These are phyloP conservation scores for Paraphoma sp. DNA, from an alignment of 2,329 filamentous ascomycete species.

Conservation along the genomic window DNA sequence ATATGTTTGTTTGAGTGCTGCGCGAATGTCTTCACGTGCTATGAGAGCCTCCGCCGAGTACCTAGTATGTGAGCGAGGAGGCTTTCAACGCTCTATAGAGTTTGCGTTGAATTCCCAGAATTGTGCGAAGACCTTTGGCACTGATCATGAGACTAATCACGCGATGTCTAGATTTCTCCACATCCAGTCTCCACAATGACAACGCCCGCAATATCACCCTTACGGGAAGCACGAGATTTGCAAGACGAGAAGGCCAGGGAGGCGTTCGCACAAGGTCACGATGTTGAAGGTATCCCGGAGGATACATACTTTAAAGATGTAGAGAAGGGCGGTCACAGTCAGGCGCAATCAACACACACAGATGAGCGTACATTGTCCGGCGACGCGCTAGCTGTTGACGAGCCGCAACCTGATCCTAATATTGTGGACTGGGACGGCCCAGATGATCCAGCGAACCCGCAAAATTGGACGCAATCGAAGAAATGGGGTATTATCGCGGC, in stretches of 20 bases:
- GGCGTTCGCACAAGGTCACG: slow-evolving; percentile 35
- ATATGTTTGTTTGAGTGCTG: not conserved
- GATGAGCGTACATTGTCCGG: slow-evolving; percentile 31
- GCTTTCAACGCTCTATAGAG: too few species aligned
- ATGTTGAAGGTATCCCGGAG: slow-evolving; percentile 27
- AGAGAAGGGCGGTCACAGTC: slow-evolving; percentile 35
- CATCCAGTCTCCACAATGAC: slow-evolving; percentile 24
- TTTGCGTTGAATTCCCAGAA: too few species aligned
- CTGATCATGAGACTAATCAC: slow-evolving; percentile 2
- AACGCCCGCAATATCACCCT: slow-evolving; percentile 23
- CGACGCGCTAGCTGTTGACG: slow-evolving; percentile 12
- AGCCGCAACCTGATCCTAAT: slow-evolving; percentile 26
- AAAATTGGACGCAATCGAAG: slow-evolving; percentile 46
- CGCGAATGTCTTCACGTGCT: too few species aligned
- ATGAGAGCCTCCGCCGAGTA: too few species aligned
- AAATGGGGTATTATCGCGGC: slow-evolving; percentile 47
- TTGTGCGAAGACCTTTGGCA: not conserved
- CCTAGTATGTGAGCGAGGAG: too few species aligned
- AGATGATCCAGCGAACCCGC: slow-evolving; percentile 48
- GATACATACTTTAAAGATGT: slow-evolving; percentile 24
- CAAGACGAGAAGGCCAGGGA: slow-evolving; percentile 25
- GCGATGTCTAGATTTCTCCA: slow-evolving; percentile 2
- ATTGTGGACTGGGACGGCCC: slow-evolving; percentile 44
- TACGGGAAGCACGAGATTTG: slow-evolving; percentile 24
- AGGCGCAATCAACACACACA: slow-evolving; percentile 30